phyloP scores from a whole-genome alignment of 148 eudicot genomes.

The Drosera capensis region DNA sequence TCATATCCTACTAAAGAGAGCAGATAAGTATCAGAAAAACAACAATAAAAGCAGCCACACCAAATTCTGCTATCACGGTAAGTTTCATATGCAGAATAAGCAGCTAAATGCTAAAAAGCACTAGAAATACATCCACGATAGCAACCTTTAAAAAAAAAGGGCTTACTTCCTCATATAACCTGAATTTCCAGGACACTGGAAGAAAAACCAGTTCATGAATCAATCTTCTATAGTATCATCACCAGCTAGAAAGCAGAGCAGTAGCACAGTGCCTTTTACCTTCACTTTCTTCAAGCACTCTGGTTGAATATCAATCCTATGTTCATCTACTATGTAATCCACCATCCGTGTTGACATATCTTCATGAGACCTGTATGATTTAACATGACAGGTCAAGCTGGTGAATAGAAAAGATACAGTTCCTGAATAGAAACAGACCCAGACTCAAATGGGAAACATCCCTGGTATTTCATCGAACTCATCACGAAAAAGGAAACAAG shows the following conservation, averaged over 20 bases:
- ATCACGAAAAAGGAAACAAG: too few species aligned
- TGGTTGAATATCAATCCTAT: slow-evolving; percentile 64
- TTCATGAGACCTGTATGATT: slow-evolving; percentile 96
- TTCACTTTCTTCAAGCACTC: slow-evolving; percentile 59
- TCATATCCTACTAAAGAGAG: slow-evolving; percentile 50
- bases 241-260: neutral
- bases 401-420: too few species aligned
- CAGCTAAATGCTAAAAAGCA: neutral
- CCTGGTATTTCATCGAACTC: too few species aligned
- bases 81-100: neutral
- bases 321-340: slow-evolving; percentile 78
- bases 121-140: too few species aligned
- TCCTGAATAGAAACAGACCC: neutral
- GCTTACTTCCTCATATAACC: too few species aligned
- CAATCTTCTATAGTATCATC: neutral
- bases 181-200: too few species aligned
- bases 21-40: neutral
- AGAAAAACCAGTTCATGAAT: neutral
- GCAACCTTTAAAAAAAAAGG: too few species aligned
- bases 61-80: neutral
- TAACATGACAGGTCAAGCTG: slow-evolving; percentile 10
- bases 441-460: neutral
- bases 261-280: too few species aligned
- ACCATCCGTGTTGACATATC: slow-evolving; percentile 83
- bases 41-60: neutral